A percentile compares a stretch with the other conserved stretches of the same genome.
Conservation (phyloP, 2,329 filamentous ascomycete species). For the Monosporascus sp. region DNA sequence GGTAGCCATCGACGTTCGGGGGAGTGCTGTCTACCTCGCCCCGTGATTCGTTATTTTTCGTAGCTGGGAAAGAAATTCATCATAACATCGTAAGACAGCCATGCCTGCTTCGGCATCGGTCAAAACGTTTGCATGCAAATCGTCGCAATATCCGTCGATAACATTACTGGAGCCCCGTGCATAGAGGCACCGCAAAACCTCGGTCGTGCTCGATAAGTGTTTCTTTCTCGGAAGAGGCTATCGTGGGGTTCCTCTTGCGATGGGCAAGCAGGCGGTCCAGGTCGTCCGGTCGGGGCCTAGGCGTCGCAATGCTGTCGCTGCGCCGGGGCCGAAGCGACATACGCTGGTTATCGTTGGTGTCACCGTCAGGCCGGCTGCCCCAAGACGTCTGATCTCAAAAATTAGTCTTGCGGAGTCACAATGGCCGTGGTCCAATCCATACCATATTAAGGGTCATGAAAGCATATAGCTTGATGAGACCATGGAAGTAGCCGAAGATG, state of each 20-base stretch:
- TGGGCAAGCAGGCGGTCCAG: conserved; percentile 19
- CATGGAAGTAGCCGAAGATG: conserved; percentile 88
- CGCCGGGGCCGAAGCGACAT: conserved; percentile 47
- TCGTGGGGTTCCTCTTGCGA: conserved; percentile 9
- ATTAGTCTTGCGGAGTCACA: background rate
- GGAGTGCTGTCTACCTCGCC: conserved; percentile 6
- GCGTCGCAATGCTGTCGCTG: conserved; percentile 32
- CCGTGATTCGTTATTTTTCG: background rate
- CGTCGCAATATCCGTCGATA: conserved; percentile 7
- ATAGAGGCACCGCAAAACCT: conserved; percentile 14
- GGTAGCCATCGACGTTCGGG: background rate
- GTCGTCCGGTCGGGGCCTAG: conserved; percentile 25
- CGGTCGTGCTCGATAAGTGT: conserved; percentile 11
- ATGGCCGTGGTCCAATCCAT: conserved; percentile 22
- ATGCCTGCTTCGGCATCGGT: conserved; percentile 1
- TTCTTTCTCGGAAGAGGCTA: conserved; percentile 18
- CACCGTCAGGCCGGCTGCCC: conserved; percentile 89
- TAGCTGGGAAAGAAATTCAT: background rate
- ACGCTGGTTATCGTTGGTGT: conserved; percentile 72
- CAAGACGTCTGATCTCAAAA: conserved; percentile 72
- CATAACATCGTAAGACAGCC: background rate
- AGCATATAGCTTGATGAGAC: conserved; percentile 86
- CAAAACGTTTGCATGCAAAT: conserved; percentile 9
- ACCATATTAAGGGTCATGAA: conserved; percentile 79
- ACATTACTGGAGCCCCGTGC: conserved; percentile 13